phyloP scores from a whole-genome alignment of 2,329 filamentous ascomycete species.

The Clarireedia paspali region DNA sequence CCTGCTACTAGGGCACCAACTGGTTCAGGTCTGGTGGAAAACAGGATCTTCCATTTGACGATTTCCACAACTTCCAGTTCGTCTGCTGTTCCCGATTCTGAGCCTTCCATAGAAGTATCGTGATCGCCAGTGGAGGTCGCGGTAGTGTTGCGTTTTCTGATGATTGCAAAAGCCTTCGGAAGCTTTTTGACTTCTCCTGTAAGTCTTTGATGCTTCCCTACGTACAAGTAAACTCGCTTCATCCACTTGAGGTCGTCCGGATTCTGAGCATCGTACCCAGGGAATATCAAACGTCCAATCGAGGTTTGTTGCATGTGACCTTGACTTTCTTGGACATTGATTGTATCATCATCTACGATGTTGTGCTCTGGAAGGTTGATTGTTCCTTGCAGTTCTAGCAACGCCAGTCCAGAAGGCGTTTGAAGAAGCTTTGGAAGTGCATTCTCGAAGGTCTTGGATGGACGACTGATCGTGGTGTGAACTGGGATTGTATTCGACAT shows the following conservation, averaged over 20 bases:
- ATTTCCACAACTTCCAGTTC: constrained; percentile 77
- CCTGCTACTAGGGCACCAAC: constrained; percentile 41
- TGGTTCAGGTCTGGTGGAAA: constrained; percentile 78
- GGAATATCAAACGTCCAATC: constrained; percentile 72
- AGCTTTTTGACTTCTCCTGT: constrained; percentile 88
- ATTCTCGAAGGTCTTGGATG: constrained; percentile 11
- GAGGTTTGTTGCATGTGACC: constrained; percentile 34
- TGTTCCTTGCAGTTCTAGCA: constrained; percentile 87
- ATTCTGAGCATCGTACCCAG: constrained; percentile 56
- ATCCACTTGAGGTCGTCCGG: constrained; percentile 66
- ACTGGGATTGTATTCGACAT: not conserved
- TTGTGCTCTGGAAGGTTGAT: constrained; percentile 63
- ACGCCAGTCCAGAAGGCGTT: constrained; percentile 80
- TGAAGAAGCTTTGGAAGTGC: constrained; percentile 77
- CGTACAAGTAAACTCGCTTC: constrained; percentile 81
- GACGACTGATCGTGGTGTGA: not conserved
- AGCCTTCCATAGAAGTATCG: constrained; percentile 27
- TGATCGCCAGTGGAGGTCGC: constrained; percentile 12
- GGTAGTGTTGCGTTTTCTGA: constrained; percentile 45
- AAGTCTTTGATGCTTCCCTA: constrained; percentile 82
- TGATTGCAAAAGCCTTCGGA: constrained; percentile 67
- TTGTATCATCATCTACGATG: constrained; percentile 22
- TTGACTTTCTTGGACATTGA: not conserved
- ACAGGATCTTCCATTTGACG: constrained; percentile 79
- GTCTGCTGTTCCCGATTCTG: constrained; percentile 73